These are phyloP conservation scores for Rhizopogon sp. DNA, from an alignment of 768 basidiomycete species.

Conservation along the genomic window DNA sequence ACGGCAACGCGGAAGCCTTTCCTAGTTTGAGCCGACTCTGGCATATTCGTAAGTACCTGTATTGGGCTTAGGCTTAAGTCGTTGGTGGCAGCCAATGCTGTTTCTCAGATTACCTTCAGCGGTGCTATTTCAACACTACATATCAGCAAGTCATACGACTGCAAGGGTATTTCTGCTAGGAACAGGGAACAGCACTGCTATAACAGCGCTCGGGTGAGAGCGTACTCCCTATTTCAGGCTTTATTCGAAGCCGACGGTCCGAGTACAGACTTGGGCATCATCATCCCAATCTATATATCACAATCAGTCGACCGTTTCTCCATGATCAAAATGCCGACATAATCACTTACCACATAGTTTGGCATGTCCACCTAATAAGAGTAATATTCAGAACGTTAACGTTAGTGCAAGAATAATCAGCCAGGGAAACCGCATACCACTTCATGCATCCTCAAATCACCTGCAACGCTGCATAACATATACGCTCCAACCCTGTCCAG, in stretches of 20 bases:
- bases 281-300: slow-evolving; percentile 46
- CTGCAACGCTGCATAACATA: slow-evolving; percentile 57
- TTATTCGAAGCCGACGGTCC: neutral
- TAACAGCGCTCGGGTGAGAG: neutral
- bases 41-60: no score
- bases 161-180: no score
- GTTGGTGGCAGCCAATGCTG: no score
- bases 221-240: neutral
- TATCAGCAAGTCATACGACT: no score
- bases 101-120: no score
- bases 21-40: no score
- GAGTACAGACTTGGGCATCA: slow-evolving; percentile 45
- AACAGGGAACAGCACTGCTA: no score
- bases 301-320: neutral
- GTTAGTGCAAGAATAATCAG: neutral
- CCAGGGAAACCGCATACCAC: slow-evolving; percentile 30
- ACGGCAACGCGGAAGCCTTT: no score
- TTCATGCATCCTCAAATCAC: slow-evolving; percentile 57
- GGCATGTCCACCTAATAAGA: slow-evolving; percentile 58
- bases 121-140: no score
- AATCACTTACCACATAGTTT: slow-evolving; percentile 48
- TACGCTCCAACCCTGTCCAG: slow-evolving; percentile 48
- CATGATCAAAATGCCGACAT: neutral
- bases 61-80: no score
- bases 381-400: neutral